Conservation (phyloP, 208 protist species). For the Trypanosoma scelopori region DNA sequence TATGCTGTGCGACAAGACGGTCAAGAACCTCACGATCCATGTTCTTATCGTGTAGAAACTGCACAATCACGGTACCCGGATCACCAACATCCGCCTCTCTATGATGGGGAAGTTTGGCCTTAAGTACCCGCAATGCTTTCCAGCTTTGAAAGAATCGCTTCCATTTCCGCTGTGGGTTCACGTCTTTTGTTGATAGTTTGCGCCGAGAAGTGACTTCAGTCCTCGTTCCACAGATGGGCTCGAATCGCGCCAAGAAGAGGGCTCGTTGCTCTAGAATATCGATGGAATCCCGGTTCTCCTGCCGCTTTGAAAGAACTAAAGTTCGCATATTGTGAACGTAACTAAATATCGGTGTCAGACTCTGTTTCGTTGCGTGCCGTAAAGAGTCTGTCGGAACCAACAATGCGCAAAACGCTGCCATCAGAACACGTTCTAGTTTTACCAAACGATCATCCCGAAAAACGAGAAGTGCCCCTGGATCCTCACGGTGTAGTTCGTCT, state of each 20-base stretch:
- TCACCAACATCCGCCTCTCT: constrained; percentile 44
- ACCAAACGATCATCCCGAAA: constrained; percentile 69
- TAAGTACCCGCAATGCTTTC: constrained; percentile 71
- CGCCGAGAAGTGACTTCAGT: constrained; percentile 6
- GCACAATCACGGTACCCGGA: constrained; percentile 43
- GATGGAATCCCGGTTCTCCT: constrained; percentile 61
- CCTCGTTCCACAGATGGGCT: constrained; percentile 43
- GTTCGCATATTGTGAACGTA: constrained; percentile 73
- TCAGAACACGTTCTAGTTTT: constrained; percentile 75
- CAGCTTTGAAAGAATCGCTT: constrained; percentile 80
- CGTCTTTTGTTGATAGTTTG: constrained; percentile 20
- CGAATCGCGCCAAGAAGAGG: constrained; percentile 79
- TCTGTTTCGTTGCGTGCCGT: constrained; percentile 36
- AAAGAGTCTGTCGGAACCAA: constrained; percentile 60
- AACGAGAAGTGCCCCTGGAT: constrained; percentile 65
- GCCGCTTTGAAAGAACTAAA: constrained; percentile 78
- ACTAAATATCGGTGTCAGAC: constrained; percentile 51
- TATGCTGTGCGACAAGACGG: constrained; percentile 47
- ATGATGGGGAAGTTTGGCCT: constrained; percentile 67
- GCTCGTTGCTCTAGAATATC: constrained; percentile 59
- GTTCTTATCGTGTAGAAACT: constrained; percentile 69
- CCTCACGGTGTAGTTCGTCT: constrained; percentile 68
- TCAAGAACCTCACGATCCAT: constrained; percentile 54
- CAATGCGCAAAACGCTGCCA: constrained; percentile 82
- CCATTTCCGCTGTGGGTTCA: constrained; percentile 65